Base-by-base conservation (phyloP, 1,284 basidiomycete genomes). In the Cryptococcus jaspeensis region DNA sequence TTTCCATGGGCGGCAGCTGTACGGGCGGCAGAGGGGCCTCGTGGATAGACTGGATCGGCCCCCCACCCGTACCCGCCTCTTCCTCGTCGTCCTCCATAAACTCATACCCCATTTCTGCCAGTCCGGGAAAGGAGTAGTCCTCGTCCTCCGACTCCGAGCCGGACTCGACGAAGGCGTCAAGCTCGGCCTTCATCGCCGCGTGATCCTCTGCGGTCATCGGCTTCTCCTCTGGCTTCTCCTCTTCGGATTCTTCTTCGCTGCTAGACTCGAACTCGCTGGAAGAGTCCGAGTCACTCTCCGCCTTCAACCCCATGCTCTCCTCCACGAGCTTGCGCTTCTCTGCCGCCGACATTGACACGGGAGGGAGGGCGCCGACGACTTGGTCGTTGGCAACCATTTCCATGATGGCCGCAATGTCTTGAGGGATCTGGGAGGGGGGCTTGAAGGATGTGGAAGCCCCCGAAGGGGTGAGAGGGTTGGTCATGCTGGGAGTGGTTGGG, bases 21-120 rank as follows among this genome's bases (percentile, higher is more conserved):
- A 78, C 78, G 7, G 73, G 70, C 11, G 71, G 69, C 7, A 79
- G 62, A 2, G 66, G 60, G 32, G 71, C 58, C 60, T 81, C 80
- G 55, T 81, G 73, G n/a, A 67, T 67, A 25, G 75, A 76, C 18
- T 70, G 64, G 4, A 78, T 73, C 2, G 71, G 70, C 23, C 42
- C 58, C 23, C 59, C 67, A 2, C 61, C 56, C 3, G 63, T 44
- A 0, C 45, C 56, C 9, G 45, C 53, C 9, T 69, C 70, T 16
- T 70, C 67, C 15, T 67, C 67, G 36, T 55, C 55, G 39, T 61
- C 66, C 23, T 62, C 64, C 47, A 61, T 61, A 40, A 55, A 61
- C 32, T 58, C 53, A 36, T 55, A 61, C 16, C 56, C 53, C 50
- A 58, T 49, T 11, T 42, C 22, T 11, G 28, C 40, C 5, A 58